These are phyloP conservation scores for Neoboletus magnificus DNA, from an alignment of 768 basidiomycete species.

Conservation along the genomic window DNA sequence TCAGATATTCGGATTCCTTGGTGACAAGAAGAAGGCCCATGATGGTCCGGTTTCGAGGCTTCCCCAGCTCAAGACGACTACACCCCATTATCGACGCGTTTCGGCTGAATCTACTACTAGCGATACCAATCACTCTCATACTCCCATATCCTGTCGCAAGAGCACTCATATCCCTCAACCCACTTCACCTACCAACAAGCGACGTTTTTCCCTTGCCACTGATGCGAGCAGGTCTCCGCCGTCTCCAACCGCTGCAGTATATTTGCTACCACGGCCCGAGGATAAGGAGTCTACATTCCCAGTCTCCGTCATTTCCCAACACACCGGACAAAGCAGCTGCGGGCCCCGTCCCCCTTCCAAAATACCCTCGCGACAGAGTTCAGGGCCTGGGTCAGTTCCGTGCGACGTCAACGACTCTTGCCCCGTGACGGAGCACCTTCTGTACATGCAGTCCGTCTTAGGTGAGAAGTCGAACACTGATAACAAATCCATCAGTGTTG, in stretches of 20 bases:
- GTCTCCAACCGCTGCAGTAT: constrained; percentile 1
- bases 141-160: constrained; percentile 12
- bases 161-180: constrained; percentile 13
- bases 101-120: constrained; percentile 24
- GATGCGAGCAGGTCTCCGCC: constrained; percentile 7
- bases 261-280: not conserved
- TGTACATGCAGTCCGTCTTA: not conserved
- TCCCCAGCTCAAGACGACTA: constrained; percentile 28
- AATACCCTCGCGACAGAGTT: constrained; percentile 33
- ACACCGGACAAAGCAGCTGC: constrained; percentile 28
- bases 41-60: constrained; percentile 35
- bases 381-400: constrained; percentile 9
- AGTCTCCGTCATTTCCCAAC: constrained; percentile 1
- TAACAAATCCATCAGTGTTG: not conserved
- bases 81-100: constrained; percentile 18
- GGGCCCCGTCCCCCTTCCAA: constrained; percentile 40
- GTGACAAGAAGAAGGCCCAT: constrained; percentile 41
- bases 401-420: not conserved
- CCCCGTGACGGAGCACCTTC: not conserved
- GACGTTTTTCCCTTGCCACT: constrained; percentile 13
- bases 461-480: constrained; percentile 18
- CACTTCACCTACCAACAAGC: constrained; percentile 9
- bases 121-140: constrained; percentile 24
- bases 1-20: constrained; percentile 71
- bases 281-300: not conserved